phyloP scores from a whole-genome alignment of 352 stramenopile genomes.

The Phytopythium ostracodes region DNA sequence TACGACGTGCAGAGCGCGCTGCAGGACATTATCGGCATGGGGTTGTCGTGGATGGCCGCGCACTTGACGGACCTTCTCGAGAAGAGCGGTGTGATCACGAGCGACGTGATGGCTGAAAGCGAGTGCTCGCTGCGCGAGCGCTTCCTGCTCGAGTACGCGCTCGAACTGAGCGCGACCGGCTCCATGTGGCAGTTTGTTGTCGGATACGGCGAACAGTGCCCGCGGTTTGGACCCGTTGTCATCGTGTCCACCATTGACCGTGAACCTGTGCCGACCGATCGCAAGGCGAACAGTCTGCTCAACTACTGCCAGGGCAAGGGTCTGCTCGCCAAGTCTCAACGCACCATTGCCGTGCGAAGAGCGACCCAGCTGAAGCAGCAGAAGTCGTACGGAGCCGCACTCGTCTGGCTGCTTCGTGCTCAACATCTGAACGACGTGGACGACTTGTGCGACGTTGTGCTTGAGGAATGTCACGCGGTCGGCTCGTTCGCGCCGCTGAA shows the following conservation, averaged over 20 bases:
- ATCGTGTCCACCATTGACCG: slow-evolving; percentile 35
- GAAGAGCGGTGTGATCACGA: slow-evolving; percentile 44
- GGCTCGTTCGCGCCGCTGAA: slow-evolving; percentile 45
- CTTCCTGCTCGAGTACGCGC: slow-evolving; percentile 62
- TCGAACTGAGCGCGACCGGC: slow-evolving; percentile 52
- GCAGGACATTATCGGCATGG: slow-evolving; percentile 55
- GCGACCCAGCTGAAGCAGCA: slow-evolving; percentile 35
- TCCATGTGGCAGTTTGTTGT: slow-evolving; percentile 66
- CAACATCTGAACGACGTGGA: slow-evolving; percentile 57
- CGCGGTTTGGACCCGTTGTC: slow-evolving; percentile 39
- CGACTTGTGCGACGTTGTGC: slow-evolving; percentile 46
- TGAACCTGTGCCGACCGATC: slow-evolving; percentile 49
- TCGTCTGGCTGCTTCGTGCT: slow-evolving; percentile 64
- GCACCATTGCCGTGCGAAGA: slow-evolving; percentile 32
- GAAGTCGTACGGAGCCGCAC: slow-evolving; percentile 35
- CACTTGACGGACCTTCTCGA: slow-evolving; percentile 62
- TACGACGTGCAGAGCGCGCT: slow-evolving; percentile 70
- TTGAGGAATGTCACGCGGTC: slow-evolving; percentile 36
- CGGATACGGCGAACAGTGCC: slow-evolving; percentile 63
- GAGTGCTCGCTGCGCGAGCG: slow-evolving; percentile 56
- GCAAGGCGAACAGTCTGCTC: slow-evolving; percentile 55
- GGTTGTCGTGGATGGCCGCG: slow-evolving; percentile 73
- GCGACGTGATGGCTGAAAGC: slow-evolving; percentile 36
- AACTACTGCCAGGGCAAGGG: slow-evolving; percentile 50
- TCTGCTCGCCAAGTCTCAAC: slow-evolving; percentile 27